These are phyloP conservation scores for Phytophthora quininea DNA, from an alignment of 352 stramenopile genomes.

Conservation along the genomic window DNA sequence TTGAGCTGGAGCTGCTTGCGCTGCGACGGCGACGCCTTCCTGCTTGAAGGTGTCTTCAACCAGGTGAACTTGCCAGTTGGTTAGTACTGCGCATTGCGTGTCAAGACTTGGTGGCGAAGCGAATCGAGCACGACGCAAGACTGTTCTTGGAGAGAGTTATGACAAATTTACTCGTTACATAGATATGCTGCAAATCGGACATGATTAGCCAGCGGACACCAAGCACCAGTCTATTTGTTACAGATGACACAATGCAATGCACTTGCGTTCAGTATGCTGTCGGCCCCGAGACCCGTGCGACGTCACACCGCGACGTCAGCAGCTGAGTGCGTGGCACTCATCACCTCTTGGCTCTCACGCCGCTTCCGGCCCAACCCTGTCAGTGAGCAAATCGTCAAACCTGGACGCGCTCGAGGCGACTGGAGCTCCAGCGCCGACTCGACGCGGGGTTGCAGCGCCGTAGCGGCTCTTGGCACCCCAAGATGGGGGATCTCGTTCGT, in stretches of 20 bases:
- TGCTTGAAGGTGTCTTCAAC: neutral
- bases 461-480: constrained; percentile 3
- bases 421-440: constrained; percentile 1
- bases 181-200: constrained; percentile 13
- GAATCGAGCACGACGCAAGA: neutral
- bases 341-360: neutral
- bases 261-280: neutral
- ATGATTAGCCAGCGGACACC: neutral
- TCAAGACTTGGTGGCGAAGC: neutral
- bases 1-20: no score
- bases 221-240: constrained; percentile 11
- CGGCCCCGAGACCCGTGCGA: neutral
- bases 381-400: constrained; percentile 38
- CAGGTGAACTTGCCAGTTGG: neutral
- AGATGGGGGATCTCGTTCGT: neutral
- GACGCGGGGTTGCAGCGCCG: neutral
- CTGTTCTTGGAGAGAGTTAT: constrained; percentile 11
- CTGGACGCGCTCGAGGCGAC: constrained; percentile 7
- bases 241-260: neutral
- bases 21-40: constrained; percentile 9
- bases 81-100: neutral
- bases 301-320: neutral
- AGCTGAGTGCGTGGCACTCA: neutral
- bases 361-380: neutral
- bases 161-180: constrained; percentile 15